These are phyloP conservation scores for Moricandia arvensis DNA, from an alignment of 345 rosid species.

Conservation along the genomic window DNA sequence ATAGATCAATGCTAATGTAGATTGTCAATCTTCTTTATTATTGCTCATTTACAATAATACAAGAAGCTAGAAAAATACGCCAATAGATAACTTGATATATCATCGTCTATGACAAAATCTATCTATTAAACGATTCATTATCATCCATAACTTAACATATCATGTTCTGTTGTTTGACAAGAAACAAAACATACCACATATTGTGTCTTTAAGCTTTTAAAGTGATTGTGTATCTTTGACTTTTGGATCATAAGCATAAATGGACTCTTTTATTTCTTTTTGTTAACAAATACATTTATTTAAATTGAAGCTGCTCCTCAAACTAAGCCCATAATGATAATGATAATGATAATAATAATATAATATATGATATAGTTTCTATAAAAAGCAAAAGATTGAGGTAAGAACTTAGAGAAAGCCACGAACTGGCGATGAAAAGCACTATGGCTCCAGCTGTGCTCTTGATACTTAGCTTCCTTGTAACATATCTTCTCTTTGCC, in stretches of 20 bases:
- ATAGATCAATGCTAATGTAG: too few relatives aligned
- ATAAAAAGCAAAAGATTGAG: conserved; percentile 1
- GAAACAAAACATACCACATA: background rate
- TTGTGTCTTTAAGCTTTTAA: background rate
- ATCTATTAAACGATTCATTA: background rate
- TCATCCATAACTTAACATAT: conserved; percentile 3
- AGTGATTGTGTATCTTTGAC: background rate
- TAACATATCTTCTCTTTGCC: conserved; percentile 43
- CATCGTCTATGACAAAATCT: background rate
- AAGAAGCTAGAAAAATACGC: too few relatives aligned
- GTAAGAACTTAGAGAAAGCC: background rate
- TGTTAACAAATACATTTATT: conserved; percentile 14
- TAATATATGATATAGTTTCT: background rate
- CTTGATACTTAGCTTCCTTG: conserved; percentile 38
- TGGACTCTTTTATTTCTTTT: background rate
- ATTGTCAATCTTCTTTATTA: too few relatives aligned
- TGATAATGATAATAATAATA: background rate
- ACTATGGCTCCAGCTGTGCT: conserved; percentile 15
- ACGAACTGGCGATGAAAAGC: conserved; percentile 2
- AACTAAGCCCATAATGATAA: background rate
- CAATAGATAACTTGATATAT: background rate
- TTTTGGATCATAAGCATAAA: conserved; percentile 11
- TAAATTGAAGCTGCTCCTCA: background rate
- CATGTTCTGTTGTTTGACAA: conserved; percentile 17
- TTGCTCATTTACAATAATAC: too few relatives aligned